Evolutionary conservation across 2,329 filamentous ascomycete species (phyloP).

Genomic region (Epichloe scottii): DNA sequence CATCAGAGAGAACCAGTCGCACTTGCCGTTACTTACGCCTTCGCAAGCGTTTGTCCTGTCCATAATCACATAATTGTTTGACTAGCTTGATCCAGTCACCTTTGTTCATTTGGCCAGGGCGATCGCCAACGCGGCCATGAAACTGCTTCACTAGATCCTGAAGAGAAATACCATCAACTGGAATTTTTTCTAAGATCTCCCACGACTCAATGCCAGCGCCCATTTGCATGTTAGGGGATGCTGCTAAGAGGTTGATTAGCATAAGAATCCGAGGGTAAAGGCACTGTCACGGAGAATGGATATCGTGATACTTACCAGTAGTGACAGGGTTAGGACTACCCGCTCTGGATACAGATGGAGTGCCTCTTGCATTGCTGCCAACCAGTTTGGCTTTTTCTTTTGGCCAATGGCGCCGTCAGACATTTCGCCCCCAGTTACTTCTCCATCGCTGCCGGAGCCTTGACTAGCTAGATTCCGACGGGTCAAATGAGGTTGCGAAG

Average conservation of each 20-base stretch:
- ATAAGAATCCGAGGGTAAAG: background rate
- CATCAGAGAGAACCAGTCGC: background rate
- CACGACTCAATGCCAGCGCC: slow-evolving; percentile 30
- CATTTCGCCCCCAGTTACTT: slow-evolving; percentile 57
- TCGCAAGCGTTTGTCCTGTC: slow-evolving; percentile 39
- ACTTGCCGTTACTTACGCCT: slow-evolving; percentile 22
- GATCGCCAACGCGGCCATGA: slow-evolving; percentile 37
- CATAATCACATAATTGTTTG: slow-evolving; percentile 40
- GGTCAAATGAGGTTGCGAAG: slow-evolving; percentile 28
- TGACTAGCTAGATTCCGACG: slow-evolving; percentile 32
- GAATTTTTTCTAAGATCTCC: slow-evolving; percentile 43
- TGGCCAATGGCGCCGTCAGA: slow-evolving; percentile 37
- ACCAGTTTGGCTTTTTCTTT: slow-evolving; percentile 47
- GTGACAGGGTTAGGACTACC: slow-evolving; percentile 42
- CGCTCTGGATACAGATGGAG: slow-evolving; percentile 47
- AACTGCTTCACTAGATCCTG: slow-evolving; percentile 42
- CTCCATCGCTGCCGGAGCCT: slow-evolving; percentile 58
- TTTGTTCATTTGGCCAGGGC: slow-evolving; percentile 37
- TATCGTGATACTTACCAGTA: slow-evolving; percentile 20
- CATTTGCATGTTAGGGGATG: slow-evolving; percentile 23
- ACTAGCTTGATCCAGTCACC: slow-evolving; percentile 48
- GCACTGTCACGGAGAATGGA: background rate
- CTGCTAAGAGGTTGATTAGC: slow-evolving; percentile 10
- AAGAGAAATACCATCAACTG: slow-evolving; percentile 41
- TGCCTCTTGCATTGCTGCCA: slow-evolving; percentile 32